Conservation (phyloP, 1,139 yeast genomes). For the Hansenula sp. region DNA sequence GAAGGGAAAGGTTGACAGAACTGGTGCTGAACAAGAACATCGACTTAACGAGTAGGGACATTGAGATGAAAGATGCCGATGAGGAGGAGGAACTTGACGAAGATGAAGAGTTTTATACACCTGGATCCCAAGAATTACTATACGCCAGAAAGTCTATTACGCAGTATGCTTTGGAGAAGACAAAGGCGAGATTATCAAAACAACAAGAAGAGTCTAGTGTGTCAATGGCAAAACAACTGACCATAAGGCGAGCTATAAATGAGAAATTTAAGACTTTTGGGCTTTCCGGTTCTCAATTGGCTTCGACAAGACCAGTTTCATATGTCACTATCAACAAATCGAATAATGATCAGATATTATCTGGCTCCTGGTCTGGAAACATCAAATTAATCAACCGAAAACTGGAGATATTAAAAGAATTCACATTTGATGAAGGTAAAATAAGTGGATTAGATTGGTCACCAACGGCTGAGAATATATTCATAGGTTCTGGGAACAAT, state of each 20-base stretch:
- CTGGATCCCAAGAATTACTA: constrained; percentile 61
- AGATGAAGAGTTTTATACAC: constrained; percentile 82
- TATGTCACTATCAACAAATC: constrained; percentile 43
- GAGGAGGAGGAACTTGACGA: constrained; percentile 40
- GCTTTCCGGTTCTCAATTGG: constrained; percentile 66
- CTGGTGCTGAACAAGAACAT: constrained; percentile 29
- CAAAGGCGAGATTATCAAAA: constrained; percentile 37
- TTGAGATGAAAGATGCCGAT: constrained; percentile 25
- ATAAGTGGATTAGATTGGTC: constrained; percentile 72
- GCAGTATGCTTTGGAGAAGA: constrained; percentile 41
- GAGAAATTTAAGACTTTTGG: constrained; percentile 35
- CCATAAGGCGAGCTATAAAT: constrained; percentile 44
- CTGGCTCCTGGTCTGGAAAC: constrained; percentile 87
- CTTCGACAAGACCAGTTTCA: constrained; percentile 67
- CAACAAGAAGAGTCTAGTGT: constrained; percentile 23
- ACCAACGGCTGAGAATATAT: constrained; percentile 25
- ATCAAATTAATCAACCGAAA: constrained; percentile 44
- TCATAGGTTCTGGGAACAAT: constrained; percentile 63
- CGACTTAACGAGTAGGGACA: constrained; percentile 25
- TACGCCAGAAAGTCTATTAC: constrained; percentile 52
- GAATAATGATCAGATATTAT: constrained; percentile 39
- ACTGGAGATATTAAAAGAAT: constrained; percentile 30
- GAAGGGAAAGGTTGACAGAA: constrained; percentile 55
- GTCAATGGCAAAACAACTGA: constrained; percentile 30
- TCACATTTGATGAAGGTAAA: constrained; percentile 51